These are phyloP conservation scores for Penicillium sp. DNA, from an alignment of 2,329 filamentous ascomycete species.

Conservation along the genomic window DNA sequence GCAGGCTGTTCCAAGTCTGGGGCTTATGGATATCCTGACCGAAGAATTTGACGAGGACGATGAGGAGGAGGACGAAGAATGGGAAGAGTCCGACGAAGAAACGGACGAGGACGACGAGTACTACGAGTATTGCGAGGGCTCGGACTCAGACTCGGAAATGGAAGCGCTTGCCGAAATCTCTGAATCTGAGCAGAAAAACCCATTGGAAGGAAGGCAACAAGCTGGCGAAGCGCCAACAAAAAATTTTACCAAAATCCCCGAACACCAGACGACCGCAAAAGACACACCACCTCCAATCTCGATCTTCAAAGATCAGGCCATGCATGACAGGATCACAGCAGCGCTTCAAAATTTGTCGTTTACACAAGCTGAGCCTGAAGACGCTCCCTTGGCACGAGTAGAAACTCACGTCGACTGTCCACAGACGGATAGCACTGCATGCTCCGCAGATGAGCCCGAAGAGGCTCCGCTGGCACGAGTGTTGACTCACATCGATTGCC, in stretches of 20 bases:
- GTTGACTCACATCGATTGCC: neutral
- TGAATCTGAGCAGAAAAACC: neutral
- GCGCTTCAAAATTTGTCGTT: constrained; percentile 7
- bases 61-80: constrained; percentile 12
- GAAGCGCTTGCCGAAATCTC: neutral
- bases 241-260: neutral
- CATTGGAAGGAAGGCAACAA: neutral
- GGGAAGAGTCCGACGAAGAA: constrained; percentile 12
- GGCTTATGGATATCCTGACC: neutral
- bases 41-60: constrained; percentile 4
- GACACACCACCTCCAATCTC: neutral
- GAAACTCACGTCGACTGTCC: neutral
- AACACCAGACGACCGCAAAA: neutral
- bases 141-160: constrained; percentile 6
- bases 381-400: neutral
- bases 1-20: neutral
- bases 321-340: constrained; percentile 14
- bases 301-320: constrained; percentile 8
- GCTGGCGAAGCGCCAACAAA: neutral
- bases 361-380: neutral
- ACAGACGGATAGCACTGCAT: neutral
- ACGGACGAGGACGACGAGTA: constrained; percentile 16
- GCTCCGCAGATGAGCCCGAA: neutral
- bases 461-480: neutral
- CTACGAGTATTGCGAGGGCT: constrained; percentile 15